Percentiles rank a stretch among this genome's conserved stretches.
phyloP scores from a whole-genome alignment of 176 grass and related monocot genomes.

The Musa acuminata region DNA sequence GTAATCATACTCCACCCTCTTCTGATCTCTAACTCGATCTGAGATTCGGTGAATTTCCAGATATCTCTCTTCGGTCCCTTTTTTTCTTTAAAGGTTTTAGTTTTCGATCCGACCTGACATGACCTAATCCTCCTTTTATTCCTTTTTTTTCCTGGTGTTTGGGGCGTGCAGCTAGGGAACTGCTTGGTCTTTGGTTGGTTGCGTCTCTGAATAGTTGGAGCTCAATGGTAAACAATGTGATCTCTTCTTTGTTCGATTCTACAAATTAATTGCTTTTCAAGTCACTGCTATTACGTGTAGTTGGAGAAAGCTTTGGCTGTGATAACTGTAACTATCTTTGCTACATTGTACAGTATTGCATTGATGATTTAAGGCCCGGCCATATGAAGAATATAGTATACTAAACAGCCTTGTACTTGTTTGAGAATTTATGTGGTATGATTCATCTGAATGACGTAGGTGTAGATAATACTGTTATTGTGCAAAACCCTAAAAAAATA shows the following conservation, averaged over 20 bases:
- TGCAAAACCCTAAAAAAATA: too few relatives aligned
- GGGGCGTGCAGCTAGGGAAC: background rate
- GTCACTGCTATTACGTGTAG: background rate
- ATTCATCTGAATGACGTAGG: too few relatives aligned
- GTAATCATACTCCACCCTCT: background rate
- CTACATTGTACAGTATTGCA: too few relatives aligned
- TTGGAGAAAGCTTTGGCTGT: background rate
- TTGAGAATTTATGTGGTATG: too few relatives aligned
- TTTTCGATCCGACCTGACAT: background rate
- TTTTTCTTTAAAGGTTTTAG: background rate
- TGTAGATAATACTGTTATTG: too few relatives aligned
- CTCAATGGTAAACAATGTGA: background rate
- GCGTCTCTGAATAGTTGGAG: background rate
- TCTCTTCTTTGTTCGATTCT: background rate
- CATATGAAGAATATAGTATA: too few relatives aligned
- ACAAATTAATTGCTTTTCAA: background rate
- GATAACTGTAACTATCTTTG: background rate
- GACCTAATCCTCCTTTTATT: background rate
- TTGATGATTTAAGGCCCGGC: too few relatives aligned
- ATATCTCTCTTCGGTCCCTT: too few relatives aligned
- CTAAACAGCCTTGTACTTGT: too few relatives aligned
- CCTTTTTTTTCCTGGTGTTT: background rate
- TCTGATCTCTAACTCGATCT: too few relatives aligned
- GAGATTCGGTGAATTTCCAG: too few relatives aligned
- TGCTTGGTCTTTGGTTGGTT: background rate